Evolutionary conservation across 805 yeast genomes (phyloP).

Genomic region (Schwanniomyces polymorphus): DNA sequence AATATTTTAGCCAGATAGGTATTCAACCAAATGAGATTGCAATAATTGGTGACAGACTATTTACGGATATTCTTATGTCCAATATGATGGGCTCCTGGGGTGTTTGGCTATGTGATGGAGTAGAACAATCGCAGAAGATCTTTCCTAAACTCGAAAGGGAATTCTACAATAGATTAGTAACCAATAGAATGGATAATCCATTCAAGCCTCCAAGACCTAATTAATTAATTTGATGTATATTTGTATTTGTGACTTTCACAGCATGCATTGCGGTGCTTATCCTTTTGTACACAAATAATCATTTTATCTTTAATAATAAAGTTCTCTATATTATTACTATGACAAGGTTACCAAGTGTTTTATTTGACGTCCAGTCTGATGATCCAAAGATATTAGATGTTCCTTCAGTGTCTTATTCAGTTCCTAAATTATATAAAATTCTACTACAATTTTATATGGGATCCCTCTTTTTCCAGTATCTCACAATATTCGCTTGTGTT

Average conservation of each 20-base stretch:
- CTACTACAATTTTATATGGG: constrained; percentile 18
- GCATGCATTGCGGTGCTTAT: background rate
- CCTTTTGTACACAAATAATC: background rate
- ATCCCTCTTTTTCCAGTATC: constrained; percentile 26
- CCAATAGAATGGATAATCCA: constrained; percentile 13
- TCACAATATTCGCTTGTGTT: constrained; percentile 25
- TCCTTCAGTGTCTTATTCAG: background rate
- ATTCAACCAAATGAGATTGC: constrained; percentile 66
- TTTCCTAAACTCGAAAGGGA: constrained; percentile 56
- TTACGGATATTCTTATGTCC: constrained; percentile 93
- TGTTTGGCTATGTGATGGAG: constrained; percentile 83
- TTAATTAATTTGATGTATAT: background rate
- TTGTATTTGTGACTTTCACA: constrained; percentile 2
- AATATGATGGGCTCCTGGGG: constrained; percentile 88
- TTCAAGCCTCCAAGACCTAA: constrained; percentile 19
- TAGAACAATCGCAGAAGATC: constrained; percentile 48
- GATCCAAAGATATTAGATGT: background rate
- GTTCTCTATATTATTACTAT: too few relatives aligned
- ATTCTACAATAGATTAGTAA: constrained; percentile 22
- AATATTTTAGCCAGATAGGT: constrained; percentile 52
- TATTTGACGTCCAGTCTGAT: too few relatives aligned
- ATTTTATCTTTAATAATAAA: too few relatives aligned
- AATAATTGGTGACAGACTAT: constrained; percentile 85
- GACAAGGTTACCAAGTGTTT: too few relatives aligned
- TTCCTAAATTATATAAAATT: constrained; percentile 7